Percentiles rank a stretch among this genome's conserved stretches.
These are phyloP conservation scores for Rossbeevera mucosa DNA, from an alignment of 768 basidiomycete species.

Conservation along the genomic window DNA sequence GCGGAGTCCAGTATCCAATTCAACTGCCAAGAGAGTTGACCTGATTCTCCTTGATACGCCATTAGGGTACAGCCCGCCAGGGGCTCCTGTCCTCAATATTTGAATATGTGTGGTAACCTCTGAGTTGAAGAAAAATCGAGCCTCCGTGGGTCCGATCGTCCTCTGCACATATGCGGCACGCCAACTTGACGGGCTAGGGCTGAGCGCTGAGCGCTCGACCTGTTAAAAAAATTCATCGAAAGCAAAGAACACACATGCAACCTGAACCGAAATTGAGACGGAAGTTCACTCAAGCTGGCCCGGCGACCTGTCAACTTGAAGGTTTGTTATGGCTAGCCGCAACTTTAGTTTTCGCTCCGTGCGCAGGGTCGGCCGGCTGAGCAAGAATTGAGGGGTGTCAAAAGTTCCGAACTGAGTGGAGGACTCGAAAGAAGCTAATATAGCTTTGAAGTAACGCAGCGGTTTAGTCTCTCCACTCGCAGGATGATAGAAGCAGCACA, in stretches of 20 bases:
- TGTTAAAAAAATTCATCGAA: not conserved
- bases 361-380: not conserved
- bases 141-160: not conserved
- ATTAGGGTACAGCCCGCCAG: not conserved
- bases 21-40: slow-evolving; percentile 9
- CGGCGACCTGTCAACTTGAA: slow-evolving; percentile 4
- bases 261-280: slow-evolving; percentile 1
- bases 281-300: not conserved
- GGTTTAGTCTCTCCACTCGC: not conserved
- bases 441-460: not conserved
- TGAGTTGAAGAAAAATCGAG: not conserved
- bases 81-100: not conserved
- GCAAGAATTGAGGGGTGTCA: not conserved
- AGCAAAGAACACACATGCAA: not conserved
- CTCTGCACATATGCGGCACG: not conserved
- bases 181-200: not conserved
- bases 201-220: too few relatives aligned
- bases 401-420: slow-evolving; percentile 8
- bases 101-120: not conserved
- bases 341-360: slow-evolving; percentile 2
- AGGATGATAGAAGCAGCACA: not conserved
- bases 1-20: not conserved
- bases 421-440: not conserved
- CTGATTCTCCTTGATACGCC: not conserved
- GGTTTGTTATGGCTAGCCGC: not conserved